Percentiles rank a stretch among this genome's conserved stretches.
These are phyloP conservation scores for Mucor saturninus DNA, from an alignment of 371 early-diverging fungal genomes.

Conservation along the genomic window DNA sequence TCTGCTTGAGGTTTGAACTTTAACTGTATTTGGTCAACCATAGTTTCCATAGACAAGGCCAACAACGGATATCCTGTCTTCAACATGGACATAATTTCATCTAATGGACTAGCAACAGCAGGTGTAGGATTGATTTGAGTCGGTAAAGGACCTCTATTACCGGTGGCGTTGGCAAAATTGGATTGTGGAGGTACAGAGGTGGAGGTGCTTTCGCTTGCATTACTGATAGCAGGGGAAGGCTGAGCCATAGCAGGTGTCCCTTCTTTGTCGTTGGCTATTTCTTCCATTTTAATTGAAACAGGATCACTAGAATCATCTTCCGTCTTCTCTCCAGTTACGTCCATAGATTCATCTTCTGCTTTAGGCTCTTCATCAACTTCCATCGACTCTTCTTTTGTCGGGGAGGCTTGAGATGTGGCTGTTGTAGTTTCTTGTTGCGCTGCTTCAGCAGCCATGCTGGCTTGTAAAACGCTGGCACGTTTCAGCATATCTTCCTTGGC, in stretches of 20 bases:
- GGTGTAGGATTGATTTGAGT: slow-evolving; percentile 19
- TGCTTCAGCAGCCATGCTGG: slow-evolving; percentile 19
- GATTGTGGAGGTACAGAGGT: neutral
- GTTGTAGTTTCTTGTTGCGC: slow-evolving; percentile 19
- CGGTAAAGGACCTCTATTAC: slow-evolving; percentile 10
- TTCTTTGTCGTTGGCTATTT: neutral
- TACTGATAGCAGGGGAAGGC: slow-evolving; percentile 6
- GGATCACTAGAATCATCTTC: neutral
- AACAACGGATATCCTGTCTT: slow-evolving; percentile 96
- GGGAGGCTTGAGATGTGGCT: slow-evolving; percentile 6
- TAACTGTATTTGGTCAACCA: slow-evolving; percentile 94
- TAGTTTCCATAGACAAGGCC: slow-evolving; percentile 95
- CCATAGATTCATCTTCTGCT: slow-evolving; percentile 1
- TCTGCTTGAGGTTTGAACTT: slow-evolving; percentile 92
- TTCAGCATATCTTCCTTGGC: slow-evolving; percentile 89
- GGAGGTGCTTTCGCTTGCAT: slow-evolving; percentile 6
- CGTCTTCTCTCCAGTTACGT: neutral
- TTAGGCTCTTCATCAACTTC: slow-evolving; percentile 5
- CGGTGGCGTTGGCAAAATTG: neutral
- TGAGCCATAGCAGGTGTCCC: slow-evolving; percentile 7
- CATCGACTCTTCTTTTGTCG: slow-evolving; percentile 18
- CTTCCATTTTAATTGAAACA: neutral
- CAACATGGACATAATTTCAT: slow-evolving; percentile 95
- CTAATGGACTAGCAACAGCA: slow-evolving; percentile 69
- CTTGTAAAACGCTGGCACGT: slow-evolving; percentile 33